phyloP scores from a whole-genome alignment of 345 rosid species.

The Brassica napus region DNA sequence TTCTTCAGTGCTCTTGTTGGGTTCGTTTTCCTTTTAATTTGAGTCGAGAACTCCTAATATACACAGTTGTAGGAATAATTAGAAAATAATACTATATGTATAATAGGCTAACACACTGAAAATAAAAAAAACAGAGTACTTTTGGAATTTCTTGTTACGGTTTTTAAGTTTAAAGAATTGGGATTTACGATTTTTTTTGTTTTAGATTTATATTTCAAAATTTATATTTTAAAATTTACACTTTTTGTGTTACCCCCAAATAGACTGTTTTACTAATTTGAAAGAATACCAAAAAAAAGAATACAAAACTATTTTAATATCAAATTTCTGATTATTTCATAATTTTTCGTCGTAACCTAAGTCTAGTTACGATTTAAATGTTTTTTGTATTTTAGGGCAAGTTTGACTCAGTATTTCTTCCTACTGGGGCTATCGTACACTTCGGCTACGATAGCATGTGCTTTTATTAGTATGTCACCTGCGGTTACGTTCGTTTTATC shows the following conservation, averaged over 20 bases:
- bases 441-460: conserved; percentile 66
- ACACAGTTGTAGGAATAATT: background rate
- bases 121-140: background rate
- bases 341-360: background rate
- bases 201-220: too few species aligned
- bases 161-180: background rate
- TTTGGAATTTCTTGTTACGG: background rate
- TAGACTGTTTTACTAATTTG: background rate
- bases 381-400: conserved; percentile 47
- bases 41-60: background rate
- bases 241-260: too few species aligned
- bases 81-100: background rate
- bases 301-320: background rate
- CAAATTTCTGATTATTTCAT: background rate
- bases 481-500: conserved; percentile 70
- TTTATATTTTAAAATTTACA: too few species aligned
- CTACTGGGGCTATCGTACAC: conserved; percentile 70
- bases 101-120: background rate
- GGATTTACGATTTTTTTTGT: background rate
- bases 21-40: conserved; percentile 36
- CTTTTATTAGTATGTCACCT: conserved; percentile 70
- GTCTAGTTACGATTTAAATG: background rate
- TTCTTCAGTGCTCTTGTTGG: conserved; percentile 76
- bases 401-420: conserved; percentile 63
- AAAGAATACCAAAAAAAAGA: background rate